Evolutionary conservation across 352 stramenopile species (phyloP), one percentile per base, ranked within the genome.

Genomic region (Globisporangium middletonii): DNA sequence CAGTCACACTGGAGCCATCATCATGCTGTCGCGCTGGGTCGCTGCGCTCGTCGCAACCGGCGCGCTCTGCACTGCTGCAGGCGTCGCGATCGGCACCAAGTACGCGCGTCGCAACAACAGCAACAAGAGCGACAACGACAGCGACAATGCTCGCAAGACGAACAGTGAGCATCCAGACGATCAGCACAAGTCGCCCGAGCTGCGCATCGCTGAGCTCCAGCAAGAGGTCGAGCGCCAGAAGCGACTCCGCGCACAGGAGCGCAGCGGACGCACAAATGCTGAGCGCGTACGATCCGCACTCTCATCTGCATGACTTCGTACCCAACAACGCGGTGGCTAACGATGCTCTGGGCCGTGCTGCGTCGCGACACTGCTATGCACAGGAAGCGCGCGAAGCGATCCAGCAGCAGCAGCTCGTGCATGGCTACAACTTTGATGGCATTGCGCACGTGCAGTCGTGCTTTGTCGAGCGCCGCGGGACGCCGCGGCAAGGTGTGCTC

Each of bases 401-500:
- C 48, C 79, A 94, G 64, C 64, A 69, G 37, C 61, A 88, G 49
- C 73, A 90, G 33, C 74, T 91, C 38, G 53, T 62, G 41, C 53
- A 60, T 26, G 85, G 83, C 18, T 95, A 95, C 68, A 71, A 59
- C 19, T 84, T 93, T 37, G 69, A 94, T 26, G 72, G 69, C 8
- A 77, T 96, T 19, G 87, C 68, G 3, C 63, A 74, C 48, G 86
- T 94, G 52, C 68, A 88, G 51, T 95, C 86, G 12, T 96, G 87
- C 60, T 96, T 95, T 52, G 78, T 70, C 0, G 83, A 96, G 59
- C 83, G 87, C n/a, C 86, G 86, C 18, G 88, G 88, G 12, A 95
- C 87, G 16, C 88, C 88, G 0, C 72, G 88, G 11, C 88, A 96
- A 69, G 86, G 84, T 18, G 68, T 70, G 37, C 73, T 96, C 9